Percentiles rank a stretch among this genome's conserved stretches.
Conservation (phyloP, 768 basidiomycete species). For the Sarcodon sp. region DNA sequence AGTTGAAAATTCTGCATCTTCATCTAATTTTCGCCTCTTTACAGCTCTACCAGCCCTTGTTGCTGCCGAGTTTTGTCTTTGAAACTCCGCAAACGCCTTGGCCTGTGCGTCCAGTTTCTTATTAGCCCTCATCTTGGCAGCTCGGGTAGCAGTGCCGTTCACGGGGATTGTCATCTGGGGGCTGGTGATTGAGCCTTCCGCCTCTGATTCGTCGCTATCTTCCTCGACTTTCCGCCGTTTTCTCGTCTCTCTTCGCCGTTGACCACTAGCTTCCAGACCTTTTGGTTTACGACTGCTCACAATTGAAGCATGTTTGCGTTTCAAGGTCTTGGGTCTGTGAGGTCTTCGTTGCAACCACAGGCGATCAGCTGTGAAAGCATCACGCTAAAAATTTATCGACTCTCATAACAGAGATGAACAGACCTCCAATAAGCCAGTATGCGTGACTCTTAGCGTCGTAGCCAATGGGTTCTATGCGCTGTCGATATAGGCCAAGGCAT, state of each 20-base stretch:
- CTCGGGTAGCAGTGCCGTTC: conserved; percentile 37
- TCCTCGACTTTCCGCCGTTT: neutral
- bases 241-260: too few species aligned
- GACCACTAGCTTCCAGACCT: neutral
- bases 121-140: conserved; percentile 63
- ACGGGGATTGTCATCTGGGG: conserved; percentile 8
- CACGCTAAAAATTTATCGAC: neutral
- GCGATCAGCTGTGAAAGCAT: conserved; percentile 44
- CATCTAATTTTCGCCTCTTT: conserved; percentile 8
- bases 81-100: conserved; percentile 51
- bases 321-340: conserved; percentile 30
- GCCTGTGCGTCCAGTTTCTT: conserved; percentile 56
- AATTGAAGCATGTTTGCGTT: conserved; percentile 23
- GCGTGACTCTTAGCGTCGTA: conserved; percentile 70
- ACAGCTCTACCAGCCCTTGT: conserved; percentile 4
- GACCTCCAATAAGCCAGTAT: conserved; percentile 81
- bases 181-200: neutral
- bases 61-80: conserved; percentile 30
- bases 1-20: conserved; percentile 6
- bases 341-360: conserved; percentile 76
- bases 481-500: neutral
- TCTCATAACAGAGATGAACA: conserved; percentile 10
- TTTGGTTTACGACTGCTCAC: conserved; percentile 1
- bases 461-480: conserved; percentile 82
- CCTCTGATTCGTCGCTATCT: conserved; percentile 1